A percentile compares a stretch with the other conserved stretches of the same genome.
These are phyloP conservation scores for Aureobasidium sp. DNA, from an alignment of 2,329 filamentous ascomycete species.

Conservation along the genomic window DNA sequence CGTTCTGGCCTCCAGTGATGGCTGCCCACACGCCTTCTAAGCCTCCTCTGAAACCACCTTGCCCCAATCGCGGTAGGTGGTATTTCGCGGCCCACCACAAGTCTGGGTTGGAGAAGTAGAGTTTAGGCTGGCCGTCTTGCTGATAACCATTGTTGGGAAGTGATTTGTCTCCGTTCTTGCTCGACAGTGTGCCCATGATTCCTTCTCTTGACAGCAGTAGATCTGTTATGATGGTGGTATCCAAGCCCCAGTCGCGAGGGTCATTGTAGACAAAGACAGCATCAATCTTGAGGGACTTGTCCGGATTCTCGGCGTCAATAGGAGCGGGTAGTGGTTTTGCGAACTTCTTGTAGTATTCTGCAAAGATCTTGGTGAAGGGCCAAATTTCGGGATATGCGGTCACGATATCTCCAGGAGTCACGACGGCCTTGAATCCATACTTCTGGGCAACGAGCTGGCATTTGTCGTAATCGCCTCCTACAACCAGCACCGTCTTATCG, in stretches of 20 bases:
- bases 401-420: constrained; percentile 81
- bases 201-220: constrained; percentile 72
- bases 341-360: constrained; percentile 52
- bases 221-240: constrained; percentile 78
- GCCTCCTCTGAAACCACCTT: constrained; percentile 82
- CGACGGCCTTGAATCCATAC: constrained; percentile 72
- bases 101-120: constrained; percentile 89
- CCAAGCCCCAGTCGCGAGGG: constrained; percentile 90
- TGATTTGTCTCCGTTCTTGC: constrained; percentile 57
- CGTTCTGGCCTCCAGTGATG: constrained; percentile 51
- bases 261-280: constrained; percentile 94
- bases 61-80: constrained; percentile 77
- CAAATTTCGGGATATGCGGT: constrained; percentile 66
- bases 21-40: constrained; percentile 72
- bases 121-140: constrained; percentile 66
- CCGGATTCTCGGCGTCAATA: constrained; percentile 37
- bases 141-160: constrained; percentile 74
- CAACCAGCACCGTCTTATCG: constrained; percentile 44
- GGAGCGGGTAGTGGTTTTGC: constrained; percentile 51
- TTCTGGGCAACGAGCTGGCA: constrained; percentile 67
- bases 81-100: constrained; percentile 82
- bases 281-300: constrained; percentile 65
- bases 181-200: constrained; percentile 70
- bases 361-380: constrained; percentile 69
- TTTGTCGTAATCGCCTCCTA: constrained; percentile 43